Conservation (phyloP, 169 alveolate genomes). For the Eimeria maxima region DNA sequence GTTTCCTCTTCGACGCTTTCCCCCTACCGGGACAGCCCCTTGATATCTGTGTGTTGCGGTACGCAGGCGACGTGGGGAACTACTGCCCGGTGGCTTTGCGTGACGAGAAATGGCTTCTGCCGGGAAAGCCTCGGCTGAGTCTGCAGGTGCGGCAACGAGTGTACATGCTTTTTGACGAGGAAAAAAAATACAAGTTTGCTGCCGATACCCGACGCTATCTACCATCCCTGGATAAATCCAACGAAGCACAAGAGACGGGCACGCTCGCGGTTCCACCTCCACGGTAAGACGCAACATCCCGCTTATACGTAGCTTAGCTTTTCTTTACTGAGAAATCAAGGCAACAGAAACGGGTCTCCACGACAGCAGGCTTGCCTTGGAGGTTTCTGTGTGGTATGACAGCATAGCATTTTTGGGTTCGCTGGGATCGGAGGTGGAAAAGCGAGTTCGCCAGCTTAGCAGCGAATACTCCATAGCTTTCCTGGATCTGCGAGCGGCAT, state of each 20-base stretch:
- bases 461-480: constrained; percentile 31
- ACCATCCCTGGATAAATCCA: constrained; percentile 60
- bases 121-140: constrained; percentile 76
- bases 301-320: not conserved
- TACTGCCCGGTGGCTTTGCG: constrained; percentile 82
- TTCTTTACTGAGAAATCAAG: not conserved
- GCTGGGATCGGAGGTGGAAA: constrained; percentile 64
- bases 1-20: not conserved
- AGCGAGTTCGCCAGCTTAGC: constrained; percentile 55
- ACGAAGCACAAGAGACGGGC: constrained; percentile 52
- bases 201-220: constrained; percentile 70
- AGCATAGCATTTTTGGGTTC: constrained; percentile 63
- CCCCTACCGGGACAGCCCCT: not conserved
- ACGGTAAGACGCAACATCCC: not conserved
- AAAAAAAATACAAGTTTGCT: constrained; percentile 43
- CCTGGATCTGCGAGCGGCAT: constrained; percentile 25
- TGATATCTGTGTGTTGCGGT: not conserved
- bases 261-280: constrained; percentile 69
- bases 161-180: constrained; percentile 59
- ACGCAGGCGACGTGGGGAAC: constrained; percentile 75
- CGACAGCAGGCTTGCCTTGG: not conserved
- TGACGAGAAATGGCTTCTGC: constrained; percentile 76
- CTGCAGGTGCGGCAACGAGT: constrained; percentile 76
- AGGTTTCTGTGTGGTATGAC: not conserved
- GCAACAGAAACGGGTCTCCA: not conserved